Evolutionary conservation across 1,139 yeast species (phyloP).

Genomic region (Nadsonia commutata): DNA sequence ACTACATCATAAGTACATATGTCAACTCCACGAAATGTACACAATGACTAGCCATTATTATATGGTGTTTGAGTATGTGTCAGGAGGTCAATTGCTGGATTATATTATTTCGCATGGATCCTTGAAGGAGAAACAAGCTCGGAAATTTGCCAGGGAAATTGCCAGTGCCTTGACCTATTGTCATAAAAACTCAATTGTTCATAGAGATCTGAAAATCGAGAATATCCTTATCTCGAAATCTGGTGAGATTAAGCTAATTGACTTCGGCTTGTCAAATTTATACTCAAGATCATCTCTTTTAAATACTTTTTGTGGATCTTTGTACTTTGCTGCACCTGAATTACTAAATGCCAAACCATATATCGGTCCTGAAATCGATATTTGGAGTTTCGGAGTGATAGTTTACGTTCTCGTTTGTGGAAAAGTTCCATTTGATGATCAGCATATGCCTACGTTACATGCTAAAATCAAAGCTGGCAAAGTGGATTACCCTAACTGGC

Average conservation of each 20-base stretch:
- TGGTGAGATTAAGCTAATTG: conserved; percentile 91
- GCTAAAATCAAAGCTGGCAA: conserved; percentile 87
- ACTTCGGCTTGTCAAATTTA: conserved; percentile 86
- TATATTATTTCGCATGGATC: conserved; percentile 95
- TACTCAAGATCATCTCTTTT: conserved; percentile 58
- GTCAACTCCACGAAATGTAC: conserved; percentile 84
- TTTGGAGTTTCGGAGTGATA: conserved; percentile 97
- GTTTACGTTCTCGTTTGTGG: conserved; percentile 91
- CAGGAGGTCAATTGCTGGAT: conserved; percentile 96
- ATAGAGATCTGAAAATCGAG: conserved; percentile 91
- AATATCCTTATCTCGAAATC: conserved; percentile 86
- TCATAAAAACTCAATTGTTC: conserved; percentile 88
- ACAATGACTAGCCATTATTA: conserved; percentile 96
- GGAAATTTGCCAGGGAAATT: conserved; percentile 92
- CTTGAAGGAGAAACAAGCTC: conserved; percentile 81
- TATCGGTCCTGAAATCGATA: conserved; percentile 92
- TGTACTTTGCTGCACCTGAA: conserved; percentile 98
- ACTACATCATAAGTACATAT: conserved; percentile 82
- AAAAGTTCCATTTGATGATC: conserved; percentile 96
- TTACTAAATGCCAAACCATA: conserved; percentile 84
- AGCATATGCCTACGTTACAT: conserved; percentile 80
- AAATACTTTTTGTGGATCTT: conserved; percentile 92
- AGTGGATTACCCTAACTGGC: conserved; percentile 78
- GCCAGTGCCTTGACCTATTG: conserved; percentile 90
- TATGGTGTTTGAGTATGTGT: conserved; percentile 91